Conservation (phyloP, 75 land plant species). For the Selaginella moellendorffii region DNA sequence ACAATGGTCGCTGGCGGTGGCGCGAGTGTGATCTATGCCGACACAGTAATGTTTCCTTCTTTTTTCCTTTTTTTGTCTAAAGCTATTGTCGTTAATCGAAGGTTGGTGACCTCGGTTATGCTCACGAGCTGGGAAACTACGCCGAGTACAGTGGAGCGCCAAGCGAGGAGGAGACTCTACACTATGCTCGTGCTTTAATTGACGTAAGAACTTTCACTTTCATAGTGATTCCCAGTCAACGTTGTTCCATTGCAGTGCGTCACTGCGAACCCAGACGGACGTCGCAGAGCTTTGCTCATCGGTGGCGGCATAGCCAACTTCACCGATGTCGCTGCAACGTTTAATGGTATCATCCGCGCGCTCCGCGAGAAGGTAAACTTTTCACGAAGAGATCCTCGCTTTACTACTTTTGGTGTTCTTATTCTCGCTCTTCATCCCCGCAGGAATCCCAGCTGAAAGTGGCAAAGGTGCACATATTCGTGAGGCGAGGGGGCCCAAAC, state of each 20-base stretch:
- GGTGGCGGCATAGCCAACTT: constrained; percentile 99
- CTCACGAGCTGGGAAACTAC: constrained; percentile 88
- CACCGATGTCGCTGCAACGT: constrained; percentile 97
- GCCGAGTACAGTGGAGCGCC: constrained; percentile 99
- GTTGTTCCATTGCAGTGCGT: constrained; percentile 66
- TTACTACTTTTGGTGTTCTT: neutral
- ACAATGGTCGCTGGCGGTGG: constrained; percentile 99
- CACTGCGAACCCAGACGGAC: constrained; percentile 83
- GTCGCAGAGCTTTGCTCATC: constrained; percentile 60
- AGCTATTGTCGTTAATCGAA: constrained; percentile 10
- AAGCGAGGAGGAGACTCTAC: constrained; percentile 86
- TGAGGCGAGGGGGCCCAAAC: constrained; percentile 91
- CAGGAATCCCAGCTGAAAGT: constrained; percentile 82
- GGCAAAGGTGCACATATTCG: constrained; percentile 62
- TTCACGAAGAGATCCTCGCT: neutral
- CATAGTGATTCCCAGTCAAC: too few species aligned
- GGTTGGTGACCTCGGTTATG: constrained; percentile 95
- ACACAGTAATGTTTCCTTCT: constrained; percentile 54
- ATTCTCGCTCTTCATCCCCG: neutral
- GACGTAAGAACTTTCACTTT: constrained; percentile 51
- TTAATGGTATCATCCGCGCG: constrained; percentile 81
- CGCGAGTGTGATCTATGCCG: constrained; percentile 97
- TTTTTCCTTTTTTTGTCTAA: neutral
- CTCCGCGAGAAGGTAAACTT: constrained; percentile 88
- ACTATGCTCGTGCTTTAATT: constrained; percentile 80